Evolutionary conservation across 2,329 filamentous ascomycete genomes (phyloP).

Genomic region (Diaporthe amygdali): DNA sequence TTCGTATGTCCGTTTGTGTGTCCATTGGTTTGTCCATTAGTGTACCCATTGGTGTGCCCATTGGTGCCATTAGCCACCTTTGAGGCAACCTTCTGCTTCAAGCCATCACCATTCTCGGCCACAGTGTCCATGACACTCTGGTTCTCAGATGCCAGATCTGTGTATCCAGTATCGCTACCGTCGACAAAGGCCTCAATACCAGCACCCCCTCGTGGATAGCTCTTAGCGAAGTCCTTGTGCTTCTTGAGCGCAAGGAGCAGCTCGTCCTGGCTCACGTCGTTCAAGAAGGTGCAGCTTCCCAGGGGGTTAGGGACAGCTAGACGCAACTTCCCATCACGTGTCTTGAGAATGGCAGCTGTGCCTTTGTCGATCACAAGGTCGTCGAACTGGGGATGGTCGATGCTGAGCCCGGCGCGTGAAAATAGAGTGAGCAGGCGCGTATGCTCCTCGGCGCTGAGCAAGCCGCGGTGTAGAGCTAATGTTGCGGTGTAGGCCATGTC

Average conservation of each 20-base stretch:
- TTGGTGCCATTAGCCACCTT: slow-evolving; percentile 36
- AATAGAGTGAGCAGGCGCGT: slow-evolving; percentile 69
- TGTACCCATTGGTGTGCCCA: background rate
- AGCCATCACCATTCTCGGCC: slow-evolving; percentile 39
- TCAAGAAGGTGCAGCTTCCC: slow-evolving; percentile 71
- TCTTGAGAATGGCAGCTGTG: slow-evolving; percentile 73
- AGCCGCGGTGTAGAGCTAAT: slow-evolving; percentile 65
- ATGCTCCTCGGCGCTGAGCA: slow-evolving; percentile 66
- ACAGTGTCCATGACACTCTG: slow-evolving; percentile 48
- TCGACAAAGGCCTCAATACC: slow-evolving; percentile 75
- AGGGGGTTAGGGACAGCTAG: slow-evolving; percentile 73
- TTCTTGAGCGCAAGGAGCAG: slow-evolving; percentile 63
- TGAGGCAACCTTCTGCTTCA: slow-evolving; percentile 45
- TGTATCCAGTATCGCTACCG: slow-evolving; percentile 68
- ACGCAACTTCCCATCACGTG: slow-evolving; percentile 70
- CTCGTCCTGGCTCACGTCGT: slow-evolving; percentile 67
- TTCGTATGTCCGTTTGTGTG: background rate
- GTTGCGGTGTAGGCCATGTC: slow-evolving; percentile 80
- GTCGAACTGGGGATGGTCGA: slow-evolving; percentile 73
- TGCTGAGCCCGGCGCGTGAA: slow-evolving; percentile 72
- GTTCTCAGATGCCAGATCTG: slow-evolving; percentile 40
- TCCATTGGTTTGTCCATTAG: background rate
- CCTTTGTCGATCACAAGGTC: slow-evolving; percentile 68
- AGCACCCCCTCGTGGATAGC: slow-evolving; percentile 66
- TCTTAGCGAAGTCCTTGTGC: slow-evolving; percentile 69